A percentile compares a stretch with the other conserved stretches of the same genome.
phyloP scores from a whole-genome alignment of 2,329 filamentous ascomycete species.

The Neoscytalidium dimidiatum region DNA sequence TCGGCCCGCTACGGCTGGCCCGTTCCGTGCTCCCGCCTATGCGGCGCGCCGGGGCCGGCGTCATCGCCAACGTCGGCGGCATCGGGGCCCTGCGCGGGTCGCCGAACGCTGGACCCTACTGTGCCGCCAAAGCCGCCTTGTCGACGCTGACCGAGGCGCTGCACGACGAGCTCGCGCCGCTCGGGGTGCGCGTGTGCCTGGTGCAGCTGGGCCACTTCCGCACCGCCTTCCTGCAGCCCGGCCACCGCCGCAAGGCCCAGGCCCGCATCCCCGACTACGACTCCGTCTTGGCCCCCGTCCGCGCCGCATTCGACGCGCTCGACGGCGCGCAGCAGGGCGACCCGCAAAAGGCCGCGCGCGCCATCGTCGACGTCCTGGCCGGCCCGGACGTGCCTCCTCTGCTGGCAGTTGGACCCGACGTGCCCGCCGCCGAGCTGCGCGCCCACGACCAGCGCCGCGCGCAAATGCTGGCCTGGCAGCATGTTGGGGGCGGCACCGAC shows the following conservation, averaged over 20 bases:
- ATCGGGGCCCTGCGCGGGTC: slow-evolving; percentile 44
- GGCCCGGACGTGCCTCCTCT: neutral
- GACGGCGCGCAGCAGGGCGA: neutral
- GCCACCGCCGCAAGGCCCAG: neutral
- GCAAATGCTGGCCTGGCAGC: neutral
- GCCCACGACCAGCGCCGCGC: neutral
- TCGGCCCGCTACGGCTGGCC: slow-evolving; percentile 53
- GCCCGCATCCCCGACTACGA: neutral
- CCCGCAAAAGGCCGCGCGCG: neutral
- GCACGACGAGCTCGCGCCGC: slow-evolving; percentile 45
- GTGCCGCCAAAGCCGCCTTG: slow-evolving; percentile 49
- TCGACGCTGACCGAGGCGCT: slow-evolving; percentile 48
- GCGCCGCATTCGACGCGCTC: neutral
- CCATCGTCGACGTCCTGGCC: neutral
- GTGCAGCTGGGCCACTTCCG: slow-evolving; percentile 55
- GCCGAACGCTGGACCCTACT: slow-evolving; percentile 47
- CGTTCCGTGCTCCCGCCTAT: slow-evolving; percentile 52
- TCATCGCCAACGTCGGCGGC: slow-evolving; percentile 51
- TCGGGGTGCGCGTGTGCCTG: slow-evolving; percentile 47
- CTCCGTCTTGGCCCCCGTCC: neutral
- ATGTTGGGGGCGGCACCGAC: neutral
- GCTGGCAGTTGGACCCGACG: neutral
- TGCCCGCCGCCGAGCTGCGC: neutral
- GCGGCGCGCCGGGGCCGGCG: slow-evolving; percentile 43
- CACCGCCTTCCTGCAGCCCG: slow-evolving; percentile 47